Evolutionary conservation across 225 moss, liverwort and hornwort species (phyloP), one percentile per base, ranked within the genome.

Genomic region (Pseudoscleropodium purum): DNA sequence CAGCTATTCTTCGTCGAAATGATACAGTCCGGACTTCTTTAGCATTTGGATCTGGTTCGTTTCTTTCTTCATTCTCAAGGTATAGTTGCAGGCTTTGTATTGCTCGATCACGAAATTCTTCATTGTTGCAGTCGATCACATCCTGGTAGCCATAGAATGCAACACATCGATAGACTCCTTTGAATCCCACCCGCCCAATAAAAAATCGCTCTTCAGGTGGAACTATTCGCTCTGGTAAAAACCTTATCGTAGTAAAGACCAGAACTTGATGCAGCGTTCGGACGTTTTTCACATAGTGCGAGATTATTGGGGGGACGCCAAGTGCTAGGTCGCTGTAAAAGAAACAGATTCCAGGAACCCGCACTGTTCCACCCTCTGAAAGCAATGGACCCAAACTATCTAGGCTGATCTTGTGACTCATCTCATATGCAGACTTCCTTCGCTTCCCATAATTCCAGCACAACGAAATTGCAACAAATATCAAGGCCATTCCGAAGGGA

Each of bases 281-380:
- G 66, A 97, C 96, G 54, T 95, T 97, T 79, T 92, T 95, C 85
- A 96, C 94, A 65, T 95, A 96, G 88, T 97, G 97, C 59, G 92
- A 85, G 64, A 97, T 91, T 26, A 97, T 94, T 34, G 96, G 95
- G 37, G 97, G 95, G n/a, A 96, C 88, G 33, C 96, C 97, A 56
- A 92, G 92, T 25, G 91, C 91, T 60, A 97, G 88, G 75, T 96
- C 95, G 62, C 94, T 96, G 75, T 94, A 96, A 74, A 97, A 96
- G 90, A 95, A 96, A 91, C 97, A 96, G n/a, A 97, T 93, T 66
- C 97, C 95, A 79, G 96, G 95, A 59, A 97, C 97, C 62, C 95
- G 94, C 90, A 92, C 89, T 65, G 89, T 95, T 86, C 67, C 91
- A 39, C 92, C 82, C 61, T 89, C 92, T 17, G 90, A 90, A 54